phyloP scores from a whole-genome alignment of 2,329 filamentous ascomycete genomes.

The Aspergillus pseudoviridinutans region DNA sequence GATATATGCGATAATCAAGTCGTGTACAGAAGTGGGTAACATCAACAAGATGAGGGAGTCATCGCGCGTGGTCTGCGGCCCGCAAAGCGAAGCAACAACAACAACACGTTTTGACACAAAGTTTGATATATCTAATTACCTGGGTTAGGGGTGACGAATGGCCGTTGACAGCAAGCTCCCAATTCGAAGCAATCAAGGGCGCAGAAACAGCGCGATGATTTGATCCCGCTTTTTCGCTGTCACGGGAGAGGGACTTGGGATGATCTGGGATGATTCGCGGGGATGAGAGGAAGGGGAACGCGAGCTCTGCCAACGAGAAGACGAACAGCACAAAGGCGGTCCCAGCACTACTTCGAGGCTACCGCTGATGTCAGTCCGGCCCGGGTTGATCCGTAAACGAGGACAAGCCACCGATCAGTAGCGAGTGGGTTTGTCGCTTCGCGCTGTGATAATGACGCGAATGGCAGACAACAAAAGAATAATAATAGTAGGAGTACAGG shows the following conservation, averaged over 20 bases:
- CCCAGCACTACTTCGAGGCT: constrained; percentile 12
- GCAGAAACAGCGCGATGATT: constrained; percentile 13
- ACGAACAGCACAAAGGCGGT: constrained; percentile 11
- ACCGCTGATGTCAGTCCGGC: constrained; percentile 25
- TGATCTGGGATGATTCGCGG: constrained; percentile 16
- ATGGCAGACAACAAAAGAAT: background rate
- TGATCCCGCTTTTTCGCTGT: constrained; percentile 8
- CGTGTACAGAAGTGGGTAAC: constrained; percentile 3
- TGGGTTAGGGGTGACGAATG: constrained; percentile 7
- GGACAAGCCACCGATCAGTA: constrained; percentile 5
- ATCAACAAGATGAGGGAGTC: background rate
- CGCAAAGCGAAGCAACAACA: constrained; percentile 10
- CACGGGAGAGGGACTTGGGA: constrained; percentile 9
- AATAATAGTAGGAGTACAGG: background rate
- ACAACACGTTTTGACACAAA: constrained; percentile 5
- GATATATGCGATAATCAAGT: constrained; percentile 3
- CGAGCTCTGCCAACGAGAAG: constrained; percentile 19
- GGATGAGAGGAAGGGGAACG: constrained; percentile 8
- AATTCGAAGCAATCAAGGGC: constrained; percentile 17
- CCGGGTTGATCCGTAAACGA: constrained; percentile 18
- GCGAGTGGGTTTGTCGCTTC: background rate
- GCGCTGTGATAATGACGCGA: background rate
- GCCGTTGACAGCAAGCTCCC: constrained; percentile 3
- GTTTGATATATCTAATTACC: constrained; percentile 8
- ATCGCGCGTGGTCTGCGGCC: constrained; percentile 15